phyloP scores from a whole-genome alignment of 2,329 filamentous ascomycete genomes.

The Ophiostoma triangulosporum region DNA sequence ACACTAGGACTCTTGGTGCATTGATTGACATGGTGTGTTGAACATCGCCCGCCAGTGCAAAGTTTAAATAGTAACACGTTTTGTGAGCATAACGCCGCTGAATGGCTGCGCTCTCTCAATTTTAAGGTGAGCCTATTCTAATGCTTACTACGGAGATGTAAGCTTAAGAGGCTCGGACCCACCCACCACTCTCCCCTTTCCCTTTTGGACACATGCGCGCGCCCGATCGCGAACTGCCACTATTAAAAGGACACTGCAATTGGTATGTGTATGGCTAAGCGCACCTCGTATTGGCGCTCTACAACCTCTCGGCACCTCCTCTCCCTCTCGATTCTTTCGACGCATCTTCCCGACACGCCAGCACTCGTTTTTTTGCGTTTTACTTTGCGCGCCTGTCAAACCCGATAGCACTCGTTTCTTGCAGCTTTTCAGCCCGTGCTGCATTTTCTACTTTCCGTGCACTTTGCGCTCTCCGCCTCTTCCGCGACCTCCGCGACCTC shows the following conservation, averaged over 20 bases:
- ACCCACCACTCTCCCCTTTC: not conserved
- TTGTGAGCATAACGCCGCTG: not conserved
- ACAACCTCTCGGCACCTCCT: not conserved
- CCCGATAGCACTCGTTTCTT: not conserved
- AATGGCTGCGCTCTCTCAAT: not conserved
- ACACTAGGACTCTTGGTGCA: too few species aligned
- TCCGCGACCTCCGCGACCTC: not conserved
- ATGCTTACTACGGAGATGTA: not conserved
- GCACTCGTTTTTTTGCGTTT: not conserved
- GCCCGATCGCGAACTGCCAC: slow-evolving; percentile 1
- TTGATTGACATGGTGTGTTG: too few species aligned
- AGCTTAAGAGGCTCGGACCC: not conserved
- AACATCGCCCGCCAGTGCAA: slow-evolving; percentile 1
- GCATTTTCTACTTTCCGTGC: not conserved
- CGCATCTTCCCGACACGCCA: not conserved
- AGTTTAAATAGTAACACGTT: slow-evolving; percentile 5
- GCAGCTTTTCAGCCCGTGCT: not conserved
- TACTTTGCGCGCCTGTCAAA: not conserved
- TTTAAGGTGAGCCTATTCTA: too few species aligned
- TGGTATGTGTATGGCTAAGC: not conserved
- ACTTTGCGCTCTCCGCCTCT: not conserved
- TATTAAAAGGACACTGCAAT: not conserved
- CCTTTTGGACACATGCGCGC: not conserved
- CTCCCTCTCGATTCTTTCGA: not conserved
- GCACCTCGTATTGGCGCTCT: not conserved